Percentiles rank a stretch among this genome's conserved stretches.
Conservation (phyloP, 805 yeast species). For the Kluyveromyces siamensis region DNA sequence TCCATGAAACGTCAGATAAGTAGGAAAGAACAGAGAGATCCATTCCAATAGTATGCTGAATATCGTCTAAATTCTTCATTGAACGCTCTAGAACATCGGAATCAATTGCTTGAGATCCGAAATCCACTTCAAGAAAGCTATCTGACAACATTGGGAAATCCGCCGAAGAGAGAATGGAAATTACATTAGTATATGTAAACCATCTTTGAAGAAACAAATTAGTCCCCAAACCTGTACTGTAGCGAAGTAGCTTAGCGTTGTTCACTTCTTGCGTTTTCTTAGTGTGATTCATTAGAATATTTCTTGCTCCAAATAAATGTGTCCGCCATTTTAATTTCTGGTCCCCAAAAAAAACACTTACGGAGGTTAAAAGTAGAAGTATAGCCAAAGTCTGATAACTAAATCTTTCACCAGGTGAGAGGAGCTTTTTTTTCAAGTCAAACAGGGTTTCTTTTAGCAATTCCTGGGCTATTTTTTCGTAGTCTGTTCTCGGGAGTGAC, state of each 20-base stretch:
- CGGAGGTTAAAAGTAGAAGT: slow-evolving; percentile 48
- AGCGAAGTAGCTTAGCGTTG: not conserved
- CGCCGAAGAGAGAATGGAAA: slow-evolving; percentile 54
- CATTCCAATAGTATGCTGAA: slow-evolving; percentile 59
- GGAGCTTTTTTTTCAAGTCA: slow-evolving; percentile 5
- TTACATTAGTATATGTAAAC: slow-evolving; percentile 60
- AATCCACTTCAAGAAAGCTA: not conserved
- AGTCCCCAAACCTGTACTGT: not conserved
- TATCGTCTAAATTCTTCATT: slow-evolving; percentile 28
- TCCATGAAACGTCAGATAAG: slow-evolving; percentile 39
- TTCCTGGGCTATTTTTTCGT: slow-evolving; percentile 1
- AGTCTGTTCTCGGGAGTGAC: not conserved
- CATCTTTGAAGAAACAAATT: slow-evolving; percentile 50
- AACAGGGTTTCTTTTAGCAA: slow-evolving; percentile 6
- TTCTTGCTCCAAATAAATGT: slow-evolving; percentile 32
- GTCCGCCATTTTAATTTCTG: slow-evolving; percentile 45
- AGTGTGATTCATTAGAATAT: slow-evolving; percentile 2
- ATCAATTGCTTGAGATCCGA: not conserved
- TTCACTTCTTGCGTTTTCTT: not conserved
- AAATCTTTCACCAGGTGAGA: slow-evolving; percentile 7
- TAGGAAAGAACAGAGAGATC: slow-evolving; percentile 53
- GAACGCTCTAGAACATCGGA: slow-evolving; percentile 11
- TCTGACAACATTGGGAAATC: slow-evolving; percentile 3
- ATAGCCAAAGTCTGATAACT: slow-evolving; percentile 15
- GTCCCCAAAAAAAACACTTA: slow-evolving; percentile 41